These are phyloP conservation scores for Oemleria cerasiformis DNA, from an alignment of 306 rosid genomes.

Conservation along the genomic window DNA sequence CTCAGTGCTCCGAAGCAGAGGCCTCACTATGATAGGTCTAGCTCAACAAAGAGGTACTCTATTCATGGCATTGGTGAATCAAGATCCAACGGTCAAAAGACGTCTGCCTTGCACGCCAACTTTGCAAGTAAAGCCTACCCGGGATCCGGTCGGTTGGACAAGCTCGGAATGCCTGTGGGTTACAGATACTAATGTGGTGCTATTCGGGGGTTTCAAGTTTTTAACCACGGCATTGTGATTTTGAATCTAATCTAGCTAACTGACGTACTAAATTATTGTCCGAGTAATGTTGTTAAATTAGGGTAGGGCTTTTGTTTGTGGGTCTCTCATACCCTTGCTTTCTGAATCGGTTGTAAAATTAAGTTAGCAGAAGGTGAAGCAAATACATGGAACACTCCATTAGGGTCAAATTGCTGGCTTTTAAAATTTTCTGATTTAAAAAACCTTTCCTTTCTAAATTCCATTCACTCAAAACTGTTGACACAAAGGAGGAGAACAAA, in stretches of 20 bases:
- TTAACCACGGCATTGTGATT: background rate
- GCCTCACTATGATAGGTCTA: slow-evolving; percentile 53
- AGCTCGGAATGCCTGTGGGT: slow-evolving; percentile 76
- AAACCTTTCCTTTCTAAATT: no score
- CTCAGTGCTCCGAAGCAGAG: slow-evolving; percentile 78
- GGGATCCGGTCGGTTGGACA: slow-evolving; percentile 91
- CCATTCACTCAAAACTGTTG: no score
- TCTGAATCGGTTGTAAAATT: background rate
- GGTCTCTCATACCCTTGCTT: background rate
- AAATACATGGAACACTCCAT: background rate
- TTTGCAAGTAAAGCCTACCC: slow-evolving; percentile 64
- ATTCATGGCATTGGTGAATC: slow-evolving; percentile 39
- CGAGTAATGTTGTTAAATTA: background rate
- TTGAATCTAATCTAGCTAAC: slow-evolving; percentile 37
- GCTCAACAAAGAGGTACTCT: slow-evolving; percentile 54
- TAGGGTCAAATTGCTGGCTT: no score
- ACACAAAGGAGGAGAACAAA: background rate
- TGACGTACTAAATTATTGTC: slow-evolving; percentile 5
- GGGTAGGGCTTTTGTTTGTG: background rate
- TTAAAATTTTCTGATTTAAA: no score
- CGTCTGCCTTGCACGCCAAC: slow-evolving; percentile 49
- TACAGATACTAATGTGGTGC: slow-evolving; percentile 36
- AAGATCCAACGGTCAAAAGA: slow-evolving; percentile 33
- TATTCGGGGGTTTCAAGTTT: background rate
- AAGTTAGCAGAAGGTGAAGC: background rate